Evolutionary conservation across 495 filamentous ascomycete genomes (phyloP).

Genomic region (Aspergillus bridgeri): DNA sequence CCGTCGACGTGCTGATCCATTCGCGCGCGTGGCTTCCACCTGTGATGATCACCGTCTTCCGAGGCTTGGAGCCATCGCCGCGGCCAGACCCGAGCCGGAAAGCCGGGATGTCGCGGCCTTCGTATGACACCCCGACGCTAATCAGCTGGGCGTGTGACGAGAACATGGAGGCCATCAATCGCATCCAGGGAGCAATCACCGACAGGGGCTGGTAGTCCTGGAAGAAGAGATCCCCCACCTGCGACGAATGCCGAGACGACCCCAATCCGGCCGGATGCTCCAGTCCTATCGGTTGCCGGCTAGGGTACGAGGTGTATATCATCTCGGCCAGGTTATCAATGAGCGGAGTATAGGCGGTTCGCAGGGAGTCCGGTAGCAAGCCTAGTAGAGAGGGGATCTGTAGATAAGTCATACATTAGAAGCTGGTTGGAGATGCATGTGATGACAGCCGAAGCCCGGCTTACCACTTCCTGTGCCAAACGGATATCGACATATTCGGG

Average conservation of each 20-base stretch:
- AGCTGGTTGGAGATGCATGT: constrained; percentile 3
- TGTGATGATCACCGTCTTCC: constrained; percentile 77
- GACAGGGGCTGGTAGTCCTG: constrained; percentile 78
- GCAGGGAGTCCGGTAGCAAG: constrained; percentile 71
- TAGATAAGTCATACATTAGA: background rate
- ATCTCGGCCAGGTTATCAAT: constrained; percentile 79
- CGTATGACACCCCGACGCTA: constrained; percentile 74
- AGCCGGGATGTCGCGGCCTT: constrained; percentile 80
- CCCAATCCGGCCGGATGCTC: constrained; percentile 30
- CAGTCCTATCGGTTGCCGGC: constrained; percentile 21
- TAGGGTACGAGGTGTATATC: constrained; percentile 74
- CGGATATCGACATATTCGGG: constrained; percentile 84
- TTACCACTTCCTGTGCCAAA: constrained; percentile 70
- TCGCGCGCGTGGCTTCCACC: constrained; percentile 90
- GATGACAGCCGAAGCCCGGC: constrained; percentile 15
- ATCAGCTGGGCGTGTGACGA: constrained; percentile 69
- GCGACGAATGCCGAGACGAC: constrained; percentile 30
- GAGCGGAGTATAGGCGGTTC: constrained; percentile 66
- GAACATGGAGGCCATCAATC: constrained; percentile 82
- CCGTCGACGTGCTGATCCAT: constrained; percentile 92
- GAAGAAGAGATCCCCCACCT: constrained; percentile 71
- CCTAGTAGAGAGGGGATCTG: constrained; percentile 76
- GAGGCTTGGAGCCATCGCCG: constrained; percentile 38
- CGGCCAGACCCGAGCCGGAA: constrained; percentile 70
- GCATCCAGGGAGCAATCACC: constrained; percentile 85